Evolutionary conservation across 2,329 filamentous ascomycete species (phyloP).

Genomic region (Fusarium bulbicola): DNA sequence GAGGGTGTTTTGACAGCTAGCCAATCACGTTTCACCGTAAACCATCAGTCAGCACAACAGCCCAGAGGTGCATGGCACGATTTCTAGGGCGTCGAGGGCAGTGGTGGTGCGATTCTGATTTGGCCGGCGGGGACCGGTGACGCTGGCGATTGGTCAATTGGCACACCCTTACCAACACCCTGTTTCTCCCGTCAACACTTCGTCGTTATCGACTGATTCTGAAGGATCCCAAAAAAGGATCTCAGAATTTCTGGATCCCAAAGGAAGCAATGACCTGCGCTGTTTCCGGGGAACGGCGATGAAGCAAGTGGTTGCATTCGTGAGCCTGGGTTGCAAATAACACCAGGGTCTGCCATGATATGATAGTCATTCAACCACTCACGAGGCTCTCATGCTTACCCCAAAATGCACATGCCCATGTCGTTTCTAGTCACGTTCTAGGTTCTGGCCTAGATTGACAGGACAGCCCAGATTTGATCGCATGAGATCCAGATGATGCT

Average conservation of each 20-base stretch:
- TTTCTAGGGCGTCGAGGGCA: constrained; percentile 26
- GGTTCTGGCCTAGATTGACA: constrained; percentile 26
- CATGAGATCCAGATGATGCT: constrained; percentile 30
- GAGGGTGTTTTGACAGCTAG: neutral
- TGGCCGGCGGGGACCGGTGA: constrained; percentile 40
- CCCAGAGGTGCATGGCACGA: constrained; percentile 38
- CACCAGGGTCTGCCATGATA: constrained; percentile 25
- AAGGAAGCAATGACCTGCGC: constrained; percentile 13
- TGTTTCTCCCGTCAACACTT: constrained; percentile 41
- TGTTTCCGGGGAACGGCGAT: constrained; percentile 24
- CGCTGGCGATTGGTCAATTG: constrained; percentile 35
- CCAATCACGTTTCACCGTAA: constrained; percentile 24
- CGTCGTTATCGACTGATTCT: constrained; percentile 34
- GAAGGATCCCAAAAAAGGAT: constrained; percentile 12
- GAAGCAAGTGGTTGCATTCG: neutral
- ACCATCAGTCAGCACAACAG: constrained; percentile 36
- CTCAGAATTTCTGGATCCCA: constrained; percentile 1
- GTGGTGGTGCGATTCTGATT: constrained; percentile 42
- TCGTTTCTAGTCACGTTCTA: constrained; percentile 20
- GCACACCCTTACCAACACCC: constrained; percentile 9
- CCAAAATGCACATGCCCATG: constrained; percentile 19
- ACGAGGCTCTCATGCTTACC: constrained; percentile 26
- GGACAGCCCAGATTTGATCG: constrained; percentile 29
- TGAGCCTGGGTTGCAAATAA: constrained; percentile 4
- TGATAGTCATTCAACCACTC: constrained; percentile 26